Conservation (phyloP, 2,329 filamentous ascomycete genomes). For the Fusarium avenaceum region DNA sequence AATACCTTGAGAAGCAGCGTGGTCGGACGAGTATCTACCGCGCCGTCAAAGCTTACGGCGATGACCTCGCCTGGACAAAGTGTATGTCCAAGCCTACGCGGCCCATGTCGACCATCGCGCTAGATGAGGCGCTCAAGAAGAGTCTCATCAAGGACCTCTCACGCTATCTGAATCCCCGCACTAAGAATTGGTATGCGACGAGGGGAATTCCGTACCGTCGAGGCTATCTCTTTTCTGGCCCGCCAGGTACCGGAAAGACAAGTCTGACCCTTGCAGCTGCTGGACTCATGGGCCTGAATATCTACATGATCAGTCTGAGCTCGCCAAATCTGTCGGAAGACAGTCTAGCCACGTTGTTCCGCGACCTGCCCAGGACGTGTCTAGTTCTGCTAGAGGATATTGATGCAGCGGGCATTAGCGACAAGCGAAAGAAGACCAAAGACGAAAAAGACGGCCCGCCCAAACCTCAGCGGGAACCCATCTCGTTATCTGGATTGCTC, state of each 20-base stretch:
- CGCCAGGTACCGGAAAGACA: constrained; percentile 41
- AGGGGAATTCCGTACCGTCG: constrained; percentile 42
- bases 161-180: constrained; percentile 36
- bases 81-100: constrained; percentile 38
- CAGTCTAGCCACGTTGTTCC: constrained; percentile 22
- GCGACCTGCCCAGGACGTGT: constrained; percentile 12
- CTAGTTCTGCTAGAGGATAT: constrained; percentile 38
- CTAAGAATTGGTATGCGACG: constrained; percentile 36
- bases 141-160: constrained; percentile 31
- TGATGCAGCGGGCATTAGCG: constrained; percentile 21
- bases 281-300: constrained; percentile 32
- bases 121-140: constrained; percentile 33
- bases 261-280: constrained; percentile 36
- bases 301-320: constrained; percentile 35
- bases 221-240: constrained; percentile 41
- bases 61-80: constrained; percentile 23
- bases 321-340: constrained; percentile 28
- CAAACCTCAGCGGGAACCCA: constrained; percentile 15
- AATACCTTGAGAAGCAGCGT: constrained; percentile 29
- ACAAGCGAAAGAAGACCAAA: constrained; percentile 16
- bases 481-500: constrained; percentile 70
- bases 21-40: constrained; percentile 34
- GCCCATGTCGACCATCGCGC: constrained; percentile 36
- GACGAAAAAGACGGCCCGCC: not conserved
- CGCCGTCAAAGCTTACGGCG: not conserved